phyloP scores from a whole-genome alignment of 1,284 basidiomycete species.

The Apiotrichum gamsii region DNA sequence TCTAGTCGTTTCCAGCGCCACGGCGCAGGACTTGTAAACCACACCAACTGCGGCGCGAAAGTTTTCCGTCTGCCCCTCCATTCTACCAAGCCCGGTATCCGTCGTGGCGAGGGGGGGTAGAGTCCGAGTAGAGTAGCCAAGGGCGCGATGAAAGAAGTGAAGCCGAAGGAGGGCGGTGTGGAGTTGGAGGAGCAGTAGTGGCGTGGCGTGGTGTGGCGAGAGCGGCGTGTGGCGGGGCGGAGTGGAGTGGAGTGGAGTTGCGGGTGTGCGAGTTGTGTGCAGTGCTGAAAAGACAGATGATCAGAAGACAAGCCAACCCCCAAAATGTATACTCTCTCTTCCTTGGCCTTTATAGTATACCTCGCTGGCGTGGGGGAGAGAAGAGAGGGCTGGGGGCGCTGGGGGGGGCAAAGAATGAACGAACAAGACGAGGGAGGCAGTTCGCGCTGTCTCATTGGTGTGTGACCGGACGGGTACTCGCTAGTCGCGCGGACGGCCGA shows the following conservation, averaged over 20 bases:
- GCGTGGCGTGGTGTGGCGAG: not conserved
- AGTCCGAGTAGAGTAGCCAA: slow-evolving; percentile 1
- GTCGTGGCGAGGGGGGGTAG: too few species aligned
- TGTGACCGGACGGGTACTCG: too few species aligned
- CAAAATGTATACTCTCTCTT: too few species aligned
- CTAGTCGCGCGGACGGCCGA: too few species aligned
- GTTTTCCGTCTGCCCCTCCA: not conserved
- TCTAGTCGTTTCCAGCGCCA: slow-evolving; percentile 1
- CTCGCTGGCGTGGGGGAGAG: too few species aligned
- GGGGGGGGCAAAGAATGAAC: too few species aligned
- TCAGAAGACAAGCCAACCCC: not conserved
- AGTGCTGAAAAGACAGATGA: not conserved
- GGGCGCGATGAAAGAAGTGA: slow-evolving; percentile 3
- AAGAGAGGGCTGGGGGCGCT: too few species aligned
- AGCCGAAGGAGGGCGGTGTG: not conserved
- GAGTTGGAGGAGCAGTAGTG: not conserved
- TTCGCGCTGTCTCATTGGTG: too few species aligned
- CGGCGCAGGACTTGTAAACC: not conserved
- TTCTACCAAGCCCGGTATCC: too few species aligned
- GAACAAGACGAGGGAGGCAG: too few species aligned
- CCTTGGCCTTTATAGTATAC: not conserved
- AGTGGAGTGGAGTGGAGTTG: not conserved
- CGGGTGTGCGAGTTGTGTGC: not conserved
- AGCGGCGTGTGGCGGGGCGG: too few species aligned
- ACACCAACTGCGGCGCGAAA: not conserved